phyloP scores from a whole-genome alignment of 2,329 filamentous ascomycete genomes.

The Torrubiella hemipterigena region DNA sequence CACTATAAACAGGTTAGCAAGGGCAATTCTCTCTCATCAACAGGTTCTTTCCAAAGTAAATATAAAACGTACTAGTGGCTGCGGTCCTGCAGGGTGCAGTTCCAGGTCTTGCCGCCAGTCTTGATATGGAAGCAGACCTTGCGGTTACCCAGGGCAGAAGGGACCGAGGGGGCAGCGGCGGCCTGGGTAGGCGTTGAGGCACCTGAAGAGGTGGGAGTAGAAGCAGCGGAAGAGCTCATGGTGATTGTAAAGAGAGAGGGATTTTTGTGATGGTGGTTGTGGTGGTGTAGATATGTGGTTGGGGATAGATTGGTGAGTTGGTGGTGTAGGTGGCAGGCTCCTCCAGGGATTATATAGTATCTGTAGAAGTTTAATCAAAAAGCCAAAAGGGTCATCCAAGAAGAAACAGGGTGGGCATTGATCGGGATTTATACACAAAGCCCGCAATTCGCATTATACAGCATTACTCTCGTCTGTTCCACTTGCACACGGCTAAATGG shows the following conservation, averaged over 20 bases:
- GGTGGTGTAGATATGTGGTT: too few relatives aligned
- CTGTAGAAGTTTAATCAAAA: too few relatives aligned
- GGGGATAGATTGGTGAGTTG: too few relatives aligned
- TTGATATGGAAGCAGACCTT: conserved; percentile 34
- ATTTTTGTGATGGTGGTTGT: neutral
- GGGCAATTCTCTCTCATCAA: neutral
- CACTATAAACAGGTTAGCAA: conserved; percentile 16
- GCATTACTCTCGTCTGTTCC: too few relatives aligned
- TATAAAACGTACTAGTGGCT: conserved; percentile 25
- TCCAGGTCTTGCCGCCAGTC: conserved; percentile 25
- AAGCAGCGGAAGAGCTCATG: neutral
- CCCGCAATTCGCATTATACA: too few relatives aligned
- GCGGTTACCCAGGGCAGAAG: conserved; percentile 21
- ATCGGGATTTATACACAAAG: neutral
- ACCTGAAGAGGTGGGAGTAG: too few relatives aligned
- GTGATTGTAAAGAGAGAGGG: neutral
- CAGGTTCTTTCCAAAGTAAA: too few relatives aligned
- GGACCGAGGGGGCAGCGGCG: conserved; percentile 7
- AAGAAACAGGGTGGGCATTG: neutral
- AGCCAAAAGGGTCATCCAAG: neutral
- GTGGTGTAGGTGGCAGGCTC: neutral
- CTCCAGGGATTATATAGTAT: neutral
- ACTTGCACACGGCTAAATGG: too few relatives aligned
- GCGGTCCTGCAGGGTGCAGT: conserved; percentile 32
- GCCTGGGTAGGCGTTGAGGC: too few relatives aligned